These are phyloP conservation scores for Xylaria castorea DNA, from an alignment of 495 filamentous ascomycete genomes.

Conservation along the genomic window DNA sequence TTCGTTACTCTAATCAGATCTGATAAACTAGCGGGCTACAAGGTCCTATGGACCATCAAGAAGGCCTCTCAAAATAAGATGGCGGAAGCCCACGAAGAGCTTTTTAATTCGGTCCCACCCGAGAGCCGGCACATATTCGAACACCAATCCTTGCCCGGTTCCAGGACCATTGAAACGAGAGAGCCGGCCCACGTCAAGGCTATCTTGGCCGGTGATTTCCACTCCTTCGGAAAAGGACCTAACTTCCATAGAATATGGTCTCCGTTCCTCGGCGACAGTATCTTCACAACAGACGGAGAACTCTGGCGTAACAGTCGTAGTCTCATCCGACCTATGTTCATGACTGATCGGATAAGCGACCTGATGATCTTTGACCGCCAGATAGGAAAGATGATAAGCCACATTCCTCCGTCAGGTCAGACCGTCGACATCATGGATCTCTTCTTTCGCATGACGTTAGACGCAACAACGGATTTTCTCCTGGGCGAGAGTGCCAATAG, in stretches of 20 bases:
- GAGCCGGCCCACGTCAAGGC: conserved; percentile 67
- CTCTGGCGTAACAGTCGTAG: conserved; percentile 59
- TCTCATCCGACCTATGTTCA: conserved; percentile 64
- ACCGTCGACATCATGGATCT: conserved; percentile 60
- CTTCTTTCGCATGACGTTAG: conserved; percentile 62
- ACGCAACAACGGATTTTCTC: conserved; percentile 66
- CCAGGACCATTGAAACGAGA: conserved; percentile 55
- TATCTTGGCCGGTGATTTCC: conserved; percentile 62
- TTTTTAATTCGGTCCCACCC: conserved; percentile 41
- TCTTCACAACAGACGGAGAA: conserved; percentile 65
- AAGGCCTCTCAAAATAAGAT: conserved; percentile 39
- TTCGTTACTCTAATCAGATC: not conserved
- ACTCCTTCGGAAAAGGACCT: conserved; percentile 62
- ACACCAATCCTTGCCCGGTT: conserved; percentile 39
- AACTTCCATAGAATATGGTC: conserved; percentile 58
- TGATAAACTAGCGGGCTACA: not conserved
- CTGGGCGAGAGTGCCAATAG: conserved; percentile 61
- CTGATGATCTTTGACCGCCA: conserved; percentile 57
- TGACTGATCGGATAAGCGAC: conserved; percentile 58
- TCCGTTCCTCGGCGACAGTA: conserved; percentile 63
- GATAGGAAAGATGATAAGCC: conserved; percentile 25
- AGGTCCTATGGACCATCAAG: conserved; percentile 26
- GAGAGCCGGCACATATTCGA: conserved; percentile 50
- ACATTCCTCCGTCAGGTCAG: conserved; percentile 45
- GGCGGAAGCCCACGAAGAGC: conserved; percentile 39